phyloP scores from a whole-genome alignment of 1,139 yeast genomes.

The Protomyces arabidopsidicola region DNA sequence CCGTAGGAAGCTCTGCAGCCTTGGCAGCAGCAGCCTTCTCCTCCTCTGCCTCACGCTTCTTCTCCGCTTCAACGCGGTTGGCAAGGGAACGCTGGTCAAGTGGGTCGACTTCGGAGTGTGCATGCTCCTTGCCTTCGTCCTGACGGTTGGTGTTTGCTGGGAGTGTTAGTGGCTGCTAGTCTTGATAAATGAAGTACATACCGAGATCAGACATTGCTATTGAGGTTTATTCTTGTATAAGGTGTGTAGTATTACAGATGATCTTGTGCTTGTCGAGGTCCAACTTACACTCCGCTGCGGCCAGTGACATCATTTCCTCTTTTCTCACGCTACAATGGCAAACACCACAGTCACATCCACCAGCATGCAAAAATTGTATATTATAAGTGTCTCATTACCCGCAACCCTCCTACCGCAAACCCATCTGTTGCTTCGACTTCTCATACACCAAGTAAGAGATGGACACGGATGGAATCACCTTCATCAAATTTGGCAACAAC shows the following conservation, averaged over 20 bases:
- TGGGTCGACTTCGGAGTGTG: constrained; percentile 24
- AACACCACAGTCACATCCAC: not conserved
- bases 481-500: constrained; percentile 77
- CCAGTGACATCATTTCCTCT: not conserved
- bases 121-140: constrained; percentile 24
- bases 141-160: constrained; percentile 3
- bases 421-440: constrained; percentile 41
- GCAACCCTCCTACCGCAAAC: not conserved
- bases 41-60: constrained; percentile 26
- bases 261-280: not conserved
- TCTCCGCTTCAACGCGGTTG: constrained; percentile 28
- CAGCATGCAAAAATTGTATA: not conserved
- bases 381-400: not conserved
- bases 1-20: constrained; percentile 11
- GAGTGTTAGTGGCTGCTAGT: not conserved
- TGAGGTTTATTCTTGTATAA: constrained; percentile 1
- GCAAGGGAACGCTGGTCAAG: constrained; percentile 27
- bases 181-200: not conserved
- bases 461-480: constrained; percentile 93
- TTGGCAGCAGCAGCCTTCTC: constrained; percentile 6
- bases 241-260: not conserved
- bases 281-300: not conserved
- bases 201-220: not conserved
- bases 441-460: constrained; percentile 90
- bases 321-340: not conserved